Evolutionary conservation across 106 monocot species (phyloP).

Genomic region (Apostasia ramifera): DNA sequence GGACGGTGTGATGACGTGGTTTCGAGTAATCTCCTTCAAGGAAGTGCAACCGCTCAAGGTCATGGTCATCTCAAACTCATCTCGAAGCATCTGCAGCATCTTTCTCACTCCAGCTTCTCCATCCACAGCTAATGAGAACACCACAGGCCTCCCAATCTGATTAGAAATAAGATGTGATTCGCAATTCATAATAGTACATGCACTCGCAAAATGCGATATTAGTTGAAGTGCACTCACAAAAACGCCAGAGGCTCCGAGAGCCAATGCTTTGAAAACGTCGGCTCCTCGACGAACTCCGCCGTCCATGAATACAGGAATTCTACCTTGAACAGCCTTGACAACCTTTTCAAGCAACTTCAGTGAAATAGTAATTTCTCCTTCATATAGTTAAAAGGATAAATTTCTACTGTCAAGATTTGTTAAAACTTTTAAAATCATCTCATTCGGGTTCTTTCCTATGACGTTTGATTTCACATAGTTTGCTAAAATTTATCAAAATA

Average conservation of each 20-base stretch:
- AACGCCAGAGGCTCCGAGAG: slow-evolving; percentile 78
- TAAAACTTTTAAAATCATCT: too few species aligned
- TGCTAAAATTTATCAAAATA: too few species aligned
- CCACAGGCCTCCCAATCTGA: slow-evolving; percentile 72
- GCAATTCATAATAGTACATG: too few species aligned
- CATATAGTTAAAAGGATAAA: too few species aligned
- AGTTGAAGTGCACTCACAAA: slow-evolving; percentile 57
- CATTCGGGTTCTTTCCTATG: too few species aligned
- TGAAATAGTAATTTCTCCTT: too few species aligned
- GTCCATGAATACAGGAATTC: slow-evolving; percentile 79
- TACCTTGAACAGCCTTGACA: slow-evolving; percentile 48
- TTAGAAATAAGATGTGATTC: too few species aligned
- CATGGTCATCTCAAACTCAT: slow-evolving; percentile 76
- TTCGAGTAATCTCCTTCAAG: slow-evolving; percentile 69
- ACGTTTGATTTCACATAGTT: too few species aligned
- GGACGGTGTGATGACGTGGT: slow-evolving; percentile 35
- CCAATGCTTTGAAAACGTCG: slow-evolving; percentile 93
- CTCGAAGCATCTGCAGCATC: slow-evolving; percentile 68
- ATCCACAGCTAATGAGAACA: slow-evolving; percentile 59
- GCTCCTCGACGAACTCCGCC: slow-evolving; percentile 88
- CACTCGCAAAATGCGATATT: not conserved
- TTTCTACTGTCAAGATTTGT: too few species aligned
- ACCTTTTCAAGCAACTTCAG: slow-evolving; percentile 27
- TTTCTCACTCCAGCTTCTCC: slow-evolving; percentile 70
- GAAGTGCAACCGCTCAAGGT: slow-evolving; percentile 64